Base-by-base conservation (phyloP, 495 filamentous ascomycete genomes). In the Filosporella fistucella region DNA sequence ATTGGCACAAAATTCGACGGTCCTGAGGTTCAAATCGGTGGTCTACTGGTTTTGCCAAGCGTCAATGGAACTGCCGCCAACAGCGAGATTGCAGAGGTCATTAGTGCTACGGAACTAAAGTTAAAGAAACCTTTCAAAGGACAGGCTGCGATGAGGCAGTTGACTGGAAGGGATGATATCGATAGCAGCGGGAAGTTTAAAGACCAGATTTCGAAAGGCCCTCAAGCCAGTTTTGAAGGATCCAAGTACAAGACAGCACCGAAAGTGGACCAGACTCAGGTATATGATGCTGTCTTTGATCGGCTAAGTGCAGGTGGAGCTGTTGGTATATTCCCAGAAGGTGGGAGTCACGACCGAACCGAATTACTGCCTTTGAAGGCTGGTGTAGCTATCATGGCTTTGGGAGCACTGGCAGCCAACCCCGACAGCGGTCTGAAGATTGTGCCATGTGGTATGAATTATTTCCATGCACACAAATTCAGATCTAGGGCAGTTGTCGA, bases 371-470 rank as follows among this genome's bases (percentile, higher is more conserved):
- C 94, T 5, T 70, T 99, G 40, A 99, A 99, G 78, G 94, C 93
- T 62, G 93, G 93, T 62, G 89, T 99, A 42, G 93, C 93, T 39
- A 86, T 99, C 52, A 99, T 99, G 91, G 93, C 93, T 18, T 77
- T 99, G 38, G 93, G 91, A 17, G 88, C 94, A 3, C 73, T 99
- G 23, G 87, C 87, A n/a, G 82, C 86, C 32, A 78, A 89, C 38
- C 93, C 91, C 3, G 76, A 94, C 53, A 96, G 86, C 61, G 90
- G 86, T n/a, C 62, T 99, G 53, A 94, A 88, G 64, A 97, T 99
- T 57, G 86, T 99, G n/a, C 94, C 94, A n/a, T 91, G 89, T 40
- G 94, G 94, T 50, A 97, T 97, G 93, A 99, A 99, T 61, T 99
- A 99, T 66, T 99, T 99, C 68, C 93, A 99, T 66, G 86, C 93